phyloP scores from a whole-genome alignment of 306 rosid genomes.

The Quercus alba region DNA sequence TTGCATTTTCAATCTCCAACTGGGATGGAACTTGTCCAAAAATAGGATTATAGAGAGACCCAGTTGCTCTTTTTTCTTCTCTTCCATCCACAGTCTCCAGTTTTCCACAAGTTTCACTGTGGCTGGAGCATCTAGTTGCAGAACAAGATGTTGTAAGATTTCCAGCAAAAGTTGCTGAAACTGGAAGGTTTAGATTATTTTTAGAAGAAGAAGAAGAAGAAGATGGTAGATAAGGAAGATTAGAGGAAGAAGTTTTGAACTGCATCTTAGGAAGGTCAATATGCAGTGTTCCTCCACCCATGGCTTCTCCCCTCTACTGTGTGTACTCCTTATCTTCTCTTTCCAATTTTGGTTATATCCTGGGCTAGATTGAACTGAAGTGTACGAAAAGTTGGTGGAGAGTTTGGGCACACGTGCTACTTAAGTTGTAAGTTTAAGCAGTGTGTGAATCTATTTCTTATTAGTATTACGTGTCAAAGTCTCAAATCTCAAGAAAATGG shows the following conservation, averaged over 20 bases:
- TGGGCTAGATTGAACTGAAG: no score
- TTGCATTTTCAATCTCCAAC: constrained; percentile 52
- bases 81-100: background rate
- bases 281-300: constrained; percentile 46
- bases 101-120: constrained; percentile 8
- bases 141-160: constrained; percentile 13
- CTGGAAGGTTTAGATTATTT: constrained; percentile 24
- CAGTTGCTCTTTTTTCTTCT: constrained; percentile 20
- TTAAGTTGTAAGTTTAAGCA: no score
- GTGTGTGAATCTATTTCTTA: no score
- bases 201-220: constrained; percentile 13
- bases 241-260: constrained; percentile 6
- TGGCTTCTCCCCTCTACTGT: background rate
- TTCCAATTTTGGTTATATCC: no score
- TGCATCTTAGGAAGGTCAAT: constrained; percentile 18
- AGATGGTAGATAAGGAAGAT: background rate
- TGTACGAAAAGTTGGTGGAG: no score
- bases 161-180: constrained; percentile 9
- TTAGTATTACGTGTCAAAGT: no score
- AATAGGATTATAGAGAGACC: constrained; percentile 13
- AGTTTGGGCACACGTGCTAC: no score
- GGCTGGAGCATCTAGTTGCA: constrained; percentile 20
- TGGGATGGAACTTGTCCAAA: constrained; percentile 53
- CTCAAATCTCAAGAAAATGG: no score
- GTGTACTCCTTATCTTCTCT: background rate